phyloP scores from a whole-genome alignment of 2,329 filamentous ascomycete species.

The Pseudogymnoascus sp. region DNA sequence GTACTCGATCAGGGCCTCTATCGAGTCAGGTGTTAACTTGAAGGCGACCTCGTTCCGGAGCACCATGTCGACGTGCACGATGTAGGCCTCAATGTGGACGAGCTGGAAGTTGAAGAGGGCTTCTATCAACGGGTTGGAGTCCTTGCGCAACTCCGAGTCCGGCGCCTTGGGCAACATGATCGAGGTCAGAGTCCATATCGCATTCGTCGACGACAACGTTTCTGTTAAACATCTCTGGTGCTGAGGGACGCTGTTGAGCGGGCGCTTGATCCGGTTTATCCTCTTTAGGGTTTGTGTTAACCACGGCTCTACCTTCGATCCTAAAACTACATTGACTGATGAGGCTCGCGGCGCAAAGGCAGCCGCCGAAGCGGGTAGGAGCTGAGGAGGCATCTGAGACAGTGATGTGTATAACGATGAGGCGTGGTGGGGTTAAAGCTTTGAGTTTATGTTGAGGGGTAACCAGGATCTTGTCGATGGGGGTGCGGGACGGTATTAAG shows the following conservation, averaged over 20 bases:
- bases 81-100: constrained; percentile 90
- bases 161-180: constrained; percentile 88
- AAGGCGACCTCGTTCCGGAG: constrained; percentile 94
- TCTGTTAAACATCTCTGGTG: constrained; percentile 94
- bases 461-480: background rate
- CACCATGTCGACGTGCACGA: constrained; percentile 98
- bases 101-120: constrained; percentile 89
- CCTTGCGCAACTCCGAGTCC: constrained; percentile 72
- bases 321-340: constrained; percentile 89
- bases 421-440: background rate
- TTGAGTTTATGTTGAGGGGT: background rate
- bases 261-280: constrained; percentile 93
- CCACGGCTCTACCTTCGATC: constrained; percentile 90
- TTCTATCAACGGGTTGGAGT: constrained; percentile 75
- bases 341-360: constrained; percentile 88
- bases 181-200: constrained; percentile 90
- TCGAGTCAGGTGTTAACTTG: constrained; percentile 92
- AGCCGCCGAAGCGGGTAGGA: constrained; percentile 89
- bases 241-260: constrained; percentile 92
- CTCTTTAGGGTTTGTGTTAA: constrained; percentile 93
- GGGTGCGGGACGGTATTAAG: background rate
- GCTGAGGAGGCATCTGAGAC: constrained; percentile 70
- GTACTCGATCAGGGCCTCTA: constrained; percentile 86
- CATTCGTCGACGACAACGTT: constrained; percentile 78
- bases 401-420: background rate